These are phyloP conservation scores for Agapanthus africanus DNA, from an alignment of 106 monocot genomes.

Conservation along the genomic window DNA sequence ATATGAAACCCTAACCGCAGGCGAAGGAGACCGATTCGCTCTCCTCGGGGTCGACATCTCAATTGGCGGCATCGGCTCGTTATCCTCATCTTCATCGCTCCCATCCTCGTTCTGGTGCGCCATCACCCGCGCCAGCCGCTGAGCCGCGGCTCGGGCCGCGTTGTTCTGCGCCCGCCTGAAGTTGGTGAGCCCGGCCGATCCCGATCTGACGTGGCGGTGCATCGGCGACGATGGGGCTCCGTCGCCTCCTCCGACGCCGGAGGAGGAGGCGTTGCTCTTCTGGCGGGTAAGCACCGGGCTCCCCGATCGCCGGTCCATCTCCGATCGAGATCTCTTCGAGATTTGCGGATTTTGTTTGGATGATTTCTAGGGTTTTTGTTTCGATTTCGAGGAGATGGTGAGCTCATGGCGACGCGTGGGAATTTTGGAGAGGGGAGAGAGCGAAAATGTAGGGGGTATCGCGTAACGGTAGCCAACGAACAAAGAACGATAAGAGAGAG, in stretches of 20 bases:
- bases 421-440: too few species aligned
- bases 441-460: too few species aligned
- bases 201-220: slow-evolving; percentile 41
- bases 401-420: too few species aligned
- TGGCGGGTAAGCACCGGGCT: slow-evolving; percentile 2
- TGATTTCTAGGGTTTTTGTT: too few species aligned
- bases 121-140: slow-evolving; percentile 52
- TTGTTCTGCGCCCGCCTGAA: slow-evolving; percentile 41
- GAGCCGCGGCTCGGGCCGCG: slow-evolving; percentile 47
- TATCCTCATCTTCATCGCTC: slow-evolving; percentile 13
- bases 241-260: background rate
- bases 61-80: slow-evolving; percentile 11
- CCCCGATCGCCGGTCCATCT: slow-evolving; percentile 1
- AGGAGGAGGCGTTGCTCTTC: background rate
- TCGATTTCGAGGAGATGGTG: too few species aligned
- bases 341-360: too few species aligned
- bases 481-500: too few species aligned
- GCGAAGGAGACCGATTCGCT: slow-evolving; percentile 31
- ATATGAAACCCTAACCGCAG: slow-evolving; percentile 19
- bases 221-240: slow-evolving; percentile 34
- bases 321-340: too few species aligned
- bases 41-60: slow-evolving; percentile 7
- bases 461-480: too few species aligned
- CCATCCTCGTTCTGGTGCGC: slow-evolving; percentile 13
- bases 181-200: slow-evolving; percentile 23